Conservation (phyloP, 192 early-diverging fungal genomes). For the Phycomyces nitens region DNA sequence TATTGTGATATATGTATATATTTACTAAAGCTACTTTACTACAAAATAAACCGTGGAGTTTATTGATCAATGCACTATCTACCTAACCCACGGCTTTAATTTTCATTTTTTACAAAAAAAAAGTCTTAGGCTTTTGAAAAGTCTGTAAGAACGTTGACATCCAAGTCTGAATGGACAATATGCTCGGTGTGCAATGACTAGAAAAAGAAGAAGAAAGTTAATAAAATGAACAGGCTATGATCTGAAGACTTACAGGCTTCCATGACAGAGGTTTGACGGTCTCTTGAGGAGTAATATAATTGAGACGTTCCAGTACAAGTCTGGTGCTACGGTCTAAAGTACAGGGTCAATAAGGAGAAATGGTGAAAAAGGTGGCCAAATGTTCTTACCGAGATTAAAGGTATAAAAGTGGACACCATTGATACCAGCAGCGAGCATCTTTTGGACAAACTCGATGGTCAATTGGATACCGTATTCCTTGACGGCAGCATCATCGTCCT, state of each 20-base stretch:
- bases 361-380: not conserved
- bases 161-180: too few species aligned
- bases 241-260: slow-evolving; percentile 38
- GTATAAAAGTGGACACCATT: slow-evolving; percentile 96
- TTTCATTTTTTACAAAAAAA: too few species aligned
- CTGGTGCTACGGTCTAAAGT: slow-evolving; percentile 75
- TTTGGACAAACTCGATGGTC: slow-evolving; percentile 65
- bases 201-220: slow-evolving; percentile 22
- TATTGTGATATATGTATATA: too few species aligned
- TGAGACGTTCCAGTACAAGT: slow-evolving; percentile 82
- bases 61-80: too few species aligned
- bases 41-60: too few species aligned
- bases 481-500: slow-evolving; percentile 96
- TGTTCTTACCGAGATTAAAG: slow-evolving; percentile 66
- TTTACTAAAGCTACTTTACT: too few species aligned
- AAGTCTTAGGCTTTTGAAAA: too few species aligned
- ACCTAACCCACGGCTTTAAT: too few species aligned
- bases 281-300: slow-evolving; percentile 71
- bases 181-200: slow-evolving; percentile 81
- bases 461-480: slow-evolving; percentile 91
- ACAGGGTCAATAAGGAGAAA: too few species aligned
- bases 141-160: too few species aligned
- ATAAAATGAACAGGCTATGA: too few species aligned
- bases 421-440: slow-evolving; percentile 50
- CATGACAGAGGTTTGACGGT: slow-evolving; percentile 34